Evolutionary conservation across 352 stramenopile species (phyloP), one percentile per base, ranked within the genome.

Genomic region (Phytophthora fragariae): DNA sequence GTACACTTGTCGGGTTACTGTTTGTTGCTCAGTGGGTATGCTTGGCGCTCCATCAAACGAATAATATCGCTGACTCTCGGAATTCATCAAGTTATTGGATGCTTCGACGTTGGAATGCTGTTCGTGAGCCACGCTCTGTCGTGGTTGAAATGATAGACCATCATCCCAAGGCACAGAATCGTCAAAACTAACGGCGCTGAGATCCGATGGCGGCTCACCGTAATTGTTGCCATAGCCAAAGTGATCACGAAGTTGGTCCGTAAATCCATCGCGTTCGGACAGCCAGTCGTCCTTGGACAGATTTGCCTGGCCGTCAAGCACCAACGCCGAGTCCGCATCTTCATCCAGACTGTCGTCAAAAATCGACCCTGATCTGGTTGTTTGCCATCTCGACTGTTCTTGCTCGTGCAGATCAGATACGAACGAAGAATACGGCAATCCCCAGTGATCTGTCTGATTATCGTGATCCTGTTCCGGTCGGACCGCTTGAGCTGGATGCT

Each of bases 151-250:
- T 1, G 83, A 79, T 54, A 90, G 72, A 2, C 80, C 75, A 47
- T 91, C 84, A 37, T 83, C 79, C 90, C 90, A 96, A 1, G 88
- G 80, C 58, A 90, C 85, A 29, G 90, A 94, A 71, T 96, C 88
- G 54, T 94, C 82, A 37, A 95, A 81, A 64, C 90, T 96, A 37
- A 94, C 72, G 29, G 86, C 88, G 33, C 88, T 95, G 7, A 92
- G 65, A 17, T 95, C 85, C 0, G 86, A 93, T 49, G 71, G 75
- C 19, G 61, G 21, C 14, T 82, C 55, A 4, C 68, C 66, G 9
- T 67, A 65, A 29, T 70, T 53, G 44, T 68, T 55, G 2, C 66
- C 52, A 14, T 69, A 72, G 56, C 54, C 65, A 58, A 80, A 83
- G 44, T 72, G 68, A 54, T 67, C 70, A 17, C 66, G 71, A 58